These are phyloP conservation scores for Pachysolen tannophilus DNA, from an alignment of 805 yeast genomes.

Conservation along the genomic window DNA sequence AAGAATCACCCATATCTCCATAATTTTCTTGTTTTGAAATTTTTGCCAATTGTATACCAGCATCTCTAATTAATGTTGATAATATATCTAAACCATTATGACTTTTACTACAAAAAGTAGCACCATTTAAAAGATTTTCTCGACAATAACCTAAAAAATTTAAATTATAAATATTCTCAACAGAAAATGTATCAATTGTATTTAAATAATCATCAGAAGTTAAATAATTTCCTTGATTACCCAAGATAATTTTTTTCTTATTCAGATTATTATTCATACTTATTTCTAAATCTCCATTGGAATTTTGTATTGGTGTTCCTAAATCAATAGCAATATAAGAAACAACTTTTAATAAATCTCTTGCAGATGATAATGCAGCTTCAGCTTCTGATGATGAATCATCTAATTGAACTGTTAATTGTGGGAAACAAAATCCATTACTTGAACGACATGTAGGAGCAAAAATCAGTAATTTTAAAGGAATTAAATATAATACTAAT, in stretches of 20 bases:
- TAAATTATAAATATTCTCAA: constrained; percentile 32
- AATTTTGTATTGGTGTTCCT: constrained; percentile 15
- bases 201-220: constrained; percentile 18
- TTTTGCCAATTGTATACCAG: constrained; percentile 37
- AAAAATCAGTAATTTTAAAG: constrained; percentile 14
- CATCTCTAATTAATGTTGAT: constrained; percentile 39
- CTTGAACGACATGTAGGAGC: constrained; percentile 25
- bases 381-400: constrained; percentile 28
- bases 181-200: constrained; percentile 37
- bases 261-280: constrained; percentile 15
- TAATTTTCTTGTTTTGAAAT: constrained; percentile 33
- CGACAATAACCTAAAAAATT: constrained; percentile 45
- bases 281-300: constrained; percentile 11
- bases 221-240: too few species aligned
- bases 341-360: constrained; percentile 34
- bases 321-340: constrained; percentile 39
- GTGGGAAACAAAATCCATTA: constrained; percentile 31
- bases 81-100: constrained; percentile 39
- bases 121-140: constrained; percentile 15
- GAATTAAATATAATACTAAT: constrained; percentile 13
- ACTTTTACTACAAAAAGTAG: constrained; percentile 24
- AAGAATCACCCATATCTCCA: constrained; percentile 29
- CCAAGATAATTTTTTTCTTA: too few species aligned
- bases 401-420: constrained; percentile 30
- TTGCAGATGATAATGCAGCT: constrained; percentile 23